Evolutionary conservation across 495 filamentous ascomycete genomes (phyloP).

Genomic region (Hypoxylon trugodes): DNA sequence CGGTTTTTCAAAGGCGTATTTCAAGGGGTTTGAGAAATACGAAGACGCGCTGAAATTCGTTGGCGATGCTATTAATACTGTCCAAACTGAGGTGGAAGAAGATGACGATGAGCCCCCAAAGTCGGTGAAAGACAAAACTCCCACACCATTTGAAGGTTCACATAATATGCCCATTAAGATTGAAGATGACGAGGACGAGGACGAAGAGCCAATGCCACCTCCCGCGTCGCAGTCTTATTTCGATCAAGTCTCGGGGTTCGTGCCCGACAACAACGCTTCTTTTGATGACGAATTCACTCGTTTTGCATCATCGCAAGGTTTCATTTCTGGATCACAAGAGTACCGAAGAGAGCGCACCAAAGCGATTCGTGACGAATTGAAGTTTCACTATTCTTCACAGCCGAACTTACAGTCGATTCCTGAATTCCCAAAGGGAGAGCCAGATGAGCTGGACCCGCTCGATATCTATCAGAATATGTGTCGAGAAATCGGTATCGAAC

Average conservation of each 20-base stretch:
- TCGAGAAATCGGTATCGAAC: constrained; percentile 30
- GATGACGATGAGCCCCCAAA: too few relatives aligned
- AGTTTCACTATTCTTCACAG: constrained; percentile 44
- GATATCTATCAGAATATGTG: constrained; percentile 45
- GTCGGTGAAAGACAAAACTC: background rate
- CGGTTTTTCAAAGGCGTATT: constrained; percentile 14
- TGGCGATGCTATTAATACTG: constrained; percentile 4
- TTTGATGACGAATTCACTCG: constrained; percentile 50
- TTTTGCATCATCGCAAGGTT: constrained; percentile 49
- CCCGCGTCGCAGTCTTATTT: constrained; percentile 48
- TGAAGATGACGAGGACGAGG: constrained; percentile 8
- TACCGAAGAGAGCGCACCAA: constrained; percentile 45
- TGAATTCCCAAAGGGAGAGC: constrained; percentile 4
- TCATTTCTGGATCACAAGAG: constrained; percentile 42
- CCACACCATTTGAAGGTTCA: background rate
- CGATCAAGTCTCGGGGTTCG: constrained; percentile 43
- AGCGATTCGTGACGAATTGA: constrained; percentile 45
- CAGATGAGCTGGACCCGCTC: constrained; percentile 24
- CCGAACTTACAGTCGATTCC: constrained; percentile 19
- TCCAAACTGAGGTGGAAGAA: background rate
- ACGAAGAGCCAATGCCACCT: constrained; percentile 15
- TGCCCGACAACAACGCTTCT: constrained; percentile 38
- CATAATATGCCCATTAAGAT: background rate
- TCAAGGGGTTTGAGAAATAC: constrained; percentile 29
- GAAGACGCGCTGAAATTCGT: constrained; percentile 29